These are phyloP conservation scores for Penicillium soppii DNA, from an alignment of 495 filamentous ascomycete species.

Conservation along the genomic window DNA sequence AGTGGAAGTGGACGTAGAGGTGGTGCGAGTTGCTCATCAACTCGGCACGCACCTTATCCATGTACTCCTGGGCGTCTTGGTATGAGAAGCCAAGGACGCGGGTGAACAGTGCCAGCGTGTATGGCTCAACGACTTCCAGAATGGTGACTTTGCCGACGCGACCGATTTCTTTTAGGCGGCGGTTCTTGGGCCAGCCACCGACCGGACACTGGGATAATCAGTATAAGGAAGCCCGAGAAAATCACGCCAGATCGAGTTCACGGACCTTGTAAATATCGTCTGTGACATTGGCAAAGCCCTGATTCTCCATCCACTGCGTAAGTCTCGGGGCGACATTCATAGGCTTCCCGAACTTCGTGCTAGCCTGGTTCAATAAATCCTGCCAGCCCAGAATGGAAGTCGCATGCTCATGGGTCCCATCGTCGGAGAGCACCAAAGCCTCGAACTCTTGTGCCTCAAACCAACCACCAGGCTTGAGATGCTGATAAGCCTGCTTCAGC, in stretches of 20 bases:
- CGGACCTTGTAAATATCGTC: conserved; percentile 44
- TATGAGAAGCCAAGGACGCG: conserved; percentile 47
- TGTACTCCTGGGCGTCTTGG: conserved; percentile 35
- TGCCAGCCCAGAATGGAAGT: conserved; percentile 25
- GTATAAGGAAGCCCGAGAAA: not conserved
- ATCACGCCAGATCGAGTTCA: not conserved
- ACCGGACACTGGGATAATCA: conserved; percentile 35
- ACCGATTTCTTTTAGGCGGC: conserved; percentile 50
- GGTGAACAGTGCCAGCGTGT: conserved; percentile 55
- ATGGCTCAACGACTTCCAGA: conserved; percentile 48
- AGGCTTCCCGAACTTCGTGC: conserved; percentile 37
- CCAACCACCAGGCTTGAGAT: conserved; percentile 55
- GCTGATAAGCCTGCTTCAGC: conserved; percentile 31
- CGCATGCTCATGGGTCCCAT: conserved; percentile 33
- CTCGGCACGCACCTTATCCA: conserved; percentile 36
- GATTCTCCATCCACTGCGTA: conserved; percentile 24
- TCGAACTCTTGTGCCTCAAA: conserved; percentile 57
- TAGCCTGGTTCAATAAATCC: conserved; percentile 29
- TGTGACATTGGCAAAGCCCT: conserved; percentile 35
- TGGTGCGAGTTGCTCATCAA: conserved; percentile 29
- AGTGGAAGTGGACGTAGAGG: conserved; percentile 39
- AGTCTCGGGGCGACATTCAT: conserved; percentile 34
- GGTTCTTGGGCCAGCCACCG: conserved; percentile 52
- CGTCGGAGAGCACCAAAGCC: conserved; percentile 31
- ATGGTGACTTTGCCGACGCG: conserved; percentile 34